Base-by-base conservation (phyloP, 148 eudicot species). In the Spergularia marina region DNA sequence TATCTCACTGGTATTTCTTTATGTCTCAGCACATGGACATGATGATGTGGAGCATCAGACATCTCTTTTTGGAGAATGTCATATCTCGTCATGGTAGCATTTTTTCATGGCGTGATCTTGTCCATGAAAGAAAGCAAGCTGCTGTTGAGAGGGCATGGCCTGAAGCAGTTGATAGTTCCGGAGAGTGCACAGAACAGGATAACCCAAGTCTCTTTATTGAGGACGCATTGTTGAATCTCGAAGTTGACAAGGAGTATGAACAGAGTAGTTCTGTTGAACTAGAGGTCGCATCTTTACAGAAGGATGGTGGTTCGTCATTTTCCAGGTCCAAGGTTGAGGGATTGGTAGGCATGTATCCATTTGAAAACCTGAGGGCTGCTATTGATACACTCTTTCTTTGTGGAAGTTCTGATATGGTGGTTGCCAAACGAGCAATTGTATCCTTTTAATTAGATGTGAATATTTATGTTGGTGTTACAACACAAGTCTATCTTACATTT, bases 401-500 rank as follows among this genome's bases (percentile, higher is more conserved):
- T 78, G 99, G 97, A 81, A 86, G 84, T 73, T 87, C 94, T 64
- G 97, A 91, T 86, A 69, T 95, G 92, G 94, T 87, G 77, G 85
- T 95, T 70, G 94, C 99, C 60, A 95, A 95, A 82, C 90, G 89
- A 81, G 98, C 99, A 54, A 89, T 92, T 66, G 98, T 95, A 95
- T 95, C 99, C 99, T 90, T 85, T 81, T 51, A 40, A 6, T 17
- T 30, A 11, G 56, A 15, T 40, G 49, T 60, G 69, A 5, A 39
- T 75, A 23, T 61, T 10, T 62, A 13, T 36, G 40, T 13, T n/a
- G 39, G 39, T 65, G 69, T 65, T 18, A 10, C 49, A 20, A n/a
- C 68, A 60, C 20, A 9, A 34, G 51, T n/a, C 68, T 7, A 9
- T 65, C 34, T 47, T 65, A 69, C 74, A 67, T 34, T 66, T 21